phyloP scores from a whole-genome alignment of 2,329 filamentous ascomycete species.

The Plectosphaerella plurivora region DNA sequence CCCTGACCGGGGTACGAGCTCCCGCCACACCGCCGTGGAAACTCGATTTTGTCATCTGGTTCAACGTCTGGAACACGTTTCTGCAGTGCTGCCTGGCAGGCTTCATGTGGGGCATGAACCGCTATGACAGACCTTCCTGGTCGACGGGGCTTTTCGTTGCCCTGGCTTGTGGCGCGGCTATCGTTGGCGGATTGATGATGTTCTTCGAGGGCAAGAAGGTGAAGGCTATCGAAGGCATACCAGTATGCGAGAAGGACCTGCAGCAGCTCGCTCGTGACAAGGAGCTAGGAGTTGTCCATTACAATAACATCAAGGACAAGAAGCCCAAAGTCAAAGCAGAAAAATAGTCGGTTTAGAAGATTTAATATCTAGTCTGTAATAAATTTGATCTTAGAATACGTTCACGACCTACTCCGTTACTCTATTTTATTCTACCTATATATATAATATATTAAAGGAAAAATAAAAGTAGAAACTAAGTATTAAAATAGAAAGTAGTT shows the following conservation, averaged over 20 bases:
- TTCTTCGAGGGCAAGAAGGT: constrained; percentile 68
- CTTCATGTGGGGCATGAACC: constrained; percentile 80
- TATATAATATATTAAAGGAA: no score
- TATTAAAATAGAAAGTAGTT: no score
- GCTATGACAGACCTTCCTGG: constrained; percentile 72
- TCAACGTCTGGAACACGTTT: constrained; percentile 74
- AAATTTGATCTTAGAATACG: no score
- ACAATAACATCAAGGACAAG: constrained; percentile 51
- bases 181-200: constrained; percentile 63
- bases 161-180: constrained; percentile 66
- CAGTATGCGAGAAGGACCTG: constrained; percentile 52
- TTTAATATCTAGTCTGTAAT: no score
- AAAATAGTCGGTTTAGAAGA: constrained; percentile 7
- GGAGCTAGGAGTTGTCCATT: constrained; percentile 53
- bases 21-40: constrained; percentile 67
- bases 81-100: constrained; percentile 69
- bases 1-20: constrained; percentile 68
- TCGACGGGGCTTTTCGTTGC: constrained; percentile 75
- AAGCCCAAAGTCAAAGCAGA: constrained; percentile 38
- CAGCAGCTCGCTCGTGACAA: constrained; percentile 46
- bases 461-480: no score
- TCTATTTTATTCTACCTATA: no score
- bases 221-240: constrained; percentile 68
- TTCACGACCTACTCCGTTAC: no score
- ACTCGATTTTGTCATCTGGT: constrained; percentile 74